Evolutionary conservation across 1,284 basidiomycete genomes (phyloP), one percentile per base, ranked within the genome.

Genomic region (Apiotrichum porosum): DNA sequence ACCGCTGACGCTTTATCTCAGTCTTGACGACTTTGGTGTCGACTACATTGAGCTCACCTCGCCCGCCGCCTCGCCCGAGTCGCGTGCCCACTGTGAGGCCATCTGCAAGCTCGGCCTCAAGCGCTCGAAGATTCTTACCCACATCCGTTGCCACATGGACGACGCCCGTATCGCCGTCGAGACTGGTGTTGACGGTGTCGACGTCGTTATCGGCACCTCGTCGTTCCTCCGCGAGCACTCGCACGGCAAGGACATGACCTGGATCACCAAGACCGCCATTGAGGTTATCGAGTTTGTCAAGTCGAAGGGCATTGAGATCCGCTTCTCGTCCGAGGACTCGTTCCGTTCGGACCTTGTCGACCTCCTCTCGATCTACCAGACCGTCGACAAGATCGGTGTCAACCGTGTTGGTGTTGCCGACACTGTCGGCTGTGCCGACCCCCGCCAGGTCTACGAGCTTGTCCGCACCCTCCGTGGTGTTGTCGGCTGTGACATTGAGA

Each of bases 111-210:
- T 98, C 62, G 93, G 94, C 8, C 81, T 98, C 74, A 94, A 91
- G 81, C 79, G 55, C 42, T 69, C 73, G 59, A 75, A 75, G 81
- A 92, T 98, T 73, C 83, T 98, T 60, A 99, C 95, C 22, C 95
- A 99, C 78, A 98, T 99, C 66, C 84, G 95, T 55, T 99, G 95
- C 75, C 95, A 99, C 76, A 98, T 99, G 95, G 94, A 98, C 72
- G 95, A 99, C 76, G 95, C 95, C 22, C 82, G 90, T 47, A 92
- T 98, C 66, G 95, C 95, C 45, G 93, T 98, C 50, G 95, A 98
- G 79, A 98, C 95, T 58, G 93, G 91, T 72, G 94, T 98, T 42
- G 93, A 98, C 71, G 95, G 95, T 73, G 95, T 98, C 61, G 95
- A 98, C 73, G 92, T 98, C 63, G 95, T 98, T 73, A 98, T 99